phyloP scores from a whole-genome alignment of 164 flowering plant genomes.

The Nymphaea thermarum region DNA sequence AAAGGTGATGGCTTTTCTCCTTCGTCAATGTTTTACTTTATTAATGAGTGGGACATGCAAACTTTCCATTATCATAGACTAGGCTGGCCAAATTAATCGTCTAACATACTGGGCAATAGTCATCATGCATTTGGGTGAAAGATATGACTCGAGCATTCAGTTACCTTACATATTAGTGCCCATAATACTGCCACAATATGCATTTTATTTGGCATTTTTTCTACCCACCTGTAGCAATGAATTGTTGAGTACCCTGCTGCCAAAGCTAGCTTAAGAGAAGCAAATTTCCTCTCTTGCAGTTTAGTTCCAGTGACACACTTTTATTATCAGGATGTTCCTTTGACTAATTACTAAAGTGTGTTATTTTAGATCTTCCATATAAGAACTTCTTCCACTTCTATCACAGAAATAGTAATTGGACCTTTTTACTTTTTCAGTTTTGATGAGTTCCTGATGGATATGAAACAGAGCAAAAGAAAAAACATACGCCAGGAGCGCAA shows the following conservation, averaged over 20 bases:
- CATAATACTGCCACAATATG: no score
- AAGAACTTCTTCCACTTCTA: no score
- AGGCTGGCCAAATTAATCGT: background rate
- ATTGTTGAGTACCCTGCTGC: no score
- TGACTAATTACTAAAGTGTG: no score
- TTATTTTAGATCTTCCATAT: no score
- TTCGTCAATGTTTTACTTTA: background rate
- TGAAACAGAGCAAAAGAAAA: conserved; percentile 88
- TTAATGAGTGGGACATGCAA: background rate
- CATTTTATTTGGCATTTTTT: no score
- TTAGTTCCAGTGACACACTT: no score
- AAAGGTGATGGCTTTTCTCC: conserved; percentile 24
- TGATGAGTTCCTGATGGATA: conserved; percentile 94
- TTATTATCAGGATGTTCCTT: no score
- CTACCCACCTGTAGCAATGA: no score
- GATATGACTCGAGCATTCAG: background rate
- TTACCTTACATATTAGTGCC: background rate
- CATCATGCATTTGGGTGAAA: background rate
- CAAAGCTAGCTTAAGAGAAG: no score
- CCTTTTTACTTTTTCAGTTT: conserved; percentile 35
- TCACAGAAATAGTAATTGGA: background rate
- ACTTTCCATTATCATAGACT: background rate
- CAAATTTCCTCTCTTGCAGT: no score
- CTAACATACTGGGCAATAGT: no score
- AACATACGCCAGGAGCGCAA: conserved; percentile 95